Conservation (phyloP, 768 basidiomycete genomes). For the Exidia glandulosa region DNA sequence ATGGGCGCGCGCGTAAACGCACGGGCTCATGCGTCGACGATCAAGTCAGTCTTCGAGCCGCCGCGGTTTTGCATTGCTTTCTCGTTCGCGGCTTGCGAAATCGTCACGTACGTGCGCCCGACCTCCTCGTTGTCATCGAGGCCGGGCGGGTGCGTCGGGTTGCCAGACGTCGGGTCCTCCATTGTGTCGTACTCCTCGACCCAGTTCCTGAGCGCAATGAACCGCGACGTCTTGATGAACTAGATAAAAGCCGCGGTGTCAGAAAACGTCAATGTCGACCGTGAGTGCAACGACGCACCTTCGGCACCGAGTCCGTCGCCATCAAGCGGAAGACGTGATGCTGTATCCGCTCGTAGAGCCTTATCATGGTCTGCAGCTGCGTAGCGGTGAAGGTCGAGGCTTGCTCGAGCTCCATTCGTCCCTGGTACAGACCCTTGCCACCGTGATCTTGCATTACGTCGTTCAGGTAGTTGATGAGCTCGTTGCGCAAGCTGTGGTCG, state of each 20-base stretch:
- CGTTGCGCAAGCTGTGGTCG: slow-evolving; percentile 90
- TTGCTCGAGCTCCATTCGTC: slow-evolving; percentile 72
- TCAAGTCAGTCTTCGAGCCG: neutral
- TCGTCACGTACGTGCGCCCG: slow-evolving; percentile 78
- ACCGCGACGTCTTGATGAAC: slow-evolving; percentile 84
- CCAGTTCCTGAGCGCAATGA: slow-evolving; percentile 69
- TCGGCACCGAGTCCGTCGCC: slow-evolving; percentile 98
- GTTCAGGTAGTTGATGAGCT: slow-evolving; percentile 85
- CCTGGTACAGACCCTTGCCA: slow-evolving; percentile 60
- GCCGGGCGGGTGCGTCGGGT: slow-evolving; percentile 54
- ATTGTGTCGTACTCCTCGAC: slow-evolving; percentile 56
- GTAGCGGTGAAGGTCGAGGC: slow-evolving; percentile 84
- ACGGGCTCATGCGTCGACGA: neutral
- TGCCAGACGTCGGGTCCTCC: slow-evolving; percentile 43
- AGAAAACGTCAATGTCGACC: slow-evolving; percentile 1
- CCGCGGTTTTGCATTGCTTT: neutral
- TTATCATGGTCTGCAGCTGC: slow-evolving; percentile 87
- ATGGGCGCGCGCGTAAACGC: neutral
- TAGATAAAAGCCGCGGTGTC: slow-evolving; percentile 17
- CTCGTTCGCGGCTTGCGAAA: slow-evolving; percentile 72
- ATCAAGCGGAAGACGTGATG: slow-evolving; percentile 93
- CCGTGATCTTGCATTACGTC: slow-evolving; percentile 73
- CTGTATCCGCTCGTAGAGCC: slow-evolving; percentile 92
- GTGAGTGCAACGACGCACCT: slow-evolving; percentile 45
- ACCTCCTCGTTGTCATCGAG: slow-evolving; percentile 53